Evolutionary conservation across 257 asterid genomes (phyloP), one percentile per base, ranked within the genome.

Genomic region (Scutellaria galericulata): DNA sequence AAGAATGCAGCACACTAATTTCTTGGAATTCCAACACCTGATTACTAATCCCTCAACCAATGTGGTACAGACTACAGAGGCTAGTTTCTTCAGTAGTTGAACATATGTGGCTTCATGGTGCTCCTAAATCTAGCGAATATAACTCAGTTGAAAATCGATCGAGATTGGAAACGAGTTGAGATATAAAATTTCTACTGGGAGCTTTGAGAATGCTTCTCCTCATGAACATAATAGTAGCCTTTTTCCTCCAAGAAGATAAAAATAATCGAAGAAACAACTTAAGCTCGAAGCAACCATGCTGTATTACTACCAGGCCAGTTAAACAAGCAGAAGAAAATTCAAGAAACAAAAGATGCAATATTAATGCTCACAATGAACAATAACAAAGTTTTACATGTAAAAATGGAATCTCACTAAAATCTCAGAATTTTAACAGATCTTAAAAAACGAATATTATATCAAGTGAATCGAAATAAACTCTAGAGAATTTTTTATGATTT

Each of bases 241-340:
- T 13, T 9, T 11, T 48, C 35, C 65, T 31, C n/a, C 61, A 57
- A 55, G 40, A 22, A 22, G 47, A 27, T 35, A 46, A 48, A 24
- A 66, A 39, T 35, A 2, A 20, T 18, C 39, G 52, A 52, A 52
- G 35, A 12, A 51, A 52, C 52, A 18, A 68, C 46, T 40, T 39
- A 68, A 68, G 41, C 64, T 68, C 18, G 46, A 24, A 53, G 53
- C 31, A 52, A 66, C 20, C 9, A 37, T 66, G 71, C 47, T 46
- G 5, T 27, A 47, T 22, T 27, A n/a, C 14, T 24, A 58, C 40
- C 24, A 46, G 27, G 44, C 48, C 64, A 57, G 27, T 13, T 53
- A 35, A 39, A 50, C 27, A 45, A 31, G 57, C 53, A 39, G 14
- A 72, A 59, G 7, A 52, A 64, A 65, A 14, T 8, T 14, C 51